Evolutionary conservation across 108 stramenopile species (phyloP), one percentile per base, ranked within the genome.

Genomic region (Cyclotella sp.): DNA sequence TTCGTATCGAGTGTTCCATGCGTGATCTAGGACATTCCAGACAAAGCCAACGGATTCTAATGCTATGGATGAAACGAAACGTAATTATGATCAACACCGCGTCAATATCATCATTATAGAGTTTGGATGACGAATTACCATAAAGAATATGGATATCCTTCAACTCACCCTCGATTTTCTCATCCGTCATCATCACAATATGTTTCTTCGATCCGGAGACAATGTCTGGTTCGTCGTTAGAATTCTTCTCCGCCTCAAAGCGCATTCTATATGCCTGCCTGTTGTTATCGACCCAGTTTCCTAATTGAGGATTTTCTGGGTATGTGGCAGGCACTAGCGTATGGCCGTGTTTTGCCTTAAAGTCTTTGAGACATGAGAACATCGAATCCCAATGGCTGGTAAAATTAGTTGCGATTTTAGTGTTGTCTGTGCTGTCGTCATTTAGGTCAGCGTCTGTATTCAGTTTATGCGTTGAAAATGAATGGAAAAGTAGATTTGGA

Each of bases 281-380:
- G 21, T 84, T 78, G 44, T 80, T 75, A 34, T 84, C 78, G 21
- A 84, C 77, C 84, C 84, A 85, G 51, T 55, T 78, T 22, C 84
- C 81, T 18, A 85, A 72, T 40, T 64, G 68, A 30, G 71, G 84
- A 66, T 85, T 85, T 21, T 65, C 64, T 2, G 55, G 77, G 53
- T 73, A 85, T 42, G 45, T 73, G 28, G 58, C 45, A 9, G 85
- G 85, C 8, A 86, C 85, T 7, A 83, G 44, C 6, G 82, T 79
- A 44, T 86, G 78, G 15, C 85, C 85, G 61, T 86, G 72, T 51
- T 63, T 39, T 45, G 63, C 44, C 70, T 79, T 79, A 53, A 83
- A 86, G 13, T 41, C 73, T 64, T 78, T 68, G 12, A 86, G 60
- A 18, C 22, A 52, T 26, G 59, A 30, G 42, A 86, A 76, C 76